These are phyloP conservation scores for Phoma sp. DNA, from an alignment of 2,329 filamentous ascomycete species.

Conservation along the genomic window DNA sequence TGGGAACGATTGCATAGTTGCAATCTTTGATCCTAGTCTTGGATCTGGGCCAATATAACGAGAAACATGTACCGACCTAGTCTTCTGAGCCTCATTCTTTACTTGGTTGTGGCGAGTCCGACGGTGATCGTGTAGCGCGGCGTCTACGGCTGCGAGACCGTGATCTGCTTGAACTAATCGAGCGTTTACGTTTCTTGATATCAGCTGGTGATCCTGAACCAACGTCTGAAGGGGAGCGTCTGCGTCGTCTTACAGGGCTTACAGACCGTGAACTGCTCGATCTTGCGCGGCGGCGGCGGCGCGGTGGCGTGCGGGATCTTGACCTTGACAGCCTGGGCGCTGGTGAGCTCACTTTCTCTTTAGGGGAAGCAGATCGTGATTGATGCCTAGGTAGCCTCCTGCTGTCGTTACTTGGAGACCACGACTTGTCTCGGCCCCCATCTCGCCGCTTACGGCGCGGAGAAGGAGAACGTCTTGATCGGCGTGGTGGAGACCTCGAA, in stretches of 20 bases:
- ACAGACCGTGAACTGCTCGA: slow-evolving; percentile 50
- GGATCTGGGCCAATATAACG: background rate
- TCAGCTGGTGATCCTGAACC: slow-evolving; percentile 56
- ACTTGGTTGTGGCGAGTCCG: slow-evolving; percentile 22
- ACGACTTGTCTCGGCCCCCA: slow-evolving; percentile 33
- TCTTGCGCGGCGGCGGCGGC: slow-evolving; percentile 43
- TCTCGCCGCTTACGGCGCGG: slow-evolving; percentile 26
- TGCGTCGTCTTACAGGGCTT: slow-evolving; percentile 52
- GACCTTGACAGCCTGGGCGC: slow-evolving; percentile 54
- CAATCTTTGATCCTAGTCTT: background rate
- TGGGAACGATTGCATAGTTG: background rate
- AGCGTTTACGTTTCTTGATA: slow-evolving; percentile 56
- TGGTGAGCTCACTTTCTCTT: slow-evolving; percentile 62
- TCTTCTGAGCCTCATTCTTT: slow-evolving; percentile 14
- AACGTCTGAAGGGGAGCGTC: slow-evolving; percentile 53
- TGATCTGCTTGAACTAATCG: slow-evolving; percentile 49
- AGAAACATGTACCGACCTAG: slow-evolving; percentile 18
- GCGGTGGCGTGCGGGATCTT: slow-evolving; percentile 39
- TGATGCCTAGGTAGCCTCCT: slow-evolving; percentile 46
- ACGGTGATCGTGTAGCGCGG: slow-evolving; percentile 27
- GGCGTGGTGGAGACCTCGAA: slow-evolving; percentile 35
- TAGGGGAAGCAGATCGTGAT: slow-evolving; percentile 57
- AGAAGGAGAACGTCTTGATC: slow-evolving; percentile 33
- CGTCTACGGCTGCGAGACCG: slow-evolving; percentile 34
- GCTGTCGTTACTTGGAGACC: slow-evolving; percentile 41